Evolutionary conservation across 2,329 filamentous ascomycete species (phyloP), one percentile per base, ranked within the genome.

Genomic region (Xylariaceae sp.): DNA sequence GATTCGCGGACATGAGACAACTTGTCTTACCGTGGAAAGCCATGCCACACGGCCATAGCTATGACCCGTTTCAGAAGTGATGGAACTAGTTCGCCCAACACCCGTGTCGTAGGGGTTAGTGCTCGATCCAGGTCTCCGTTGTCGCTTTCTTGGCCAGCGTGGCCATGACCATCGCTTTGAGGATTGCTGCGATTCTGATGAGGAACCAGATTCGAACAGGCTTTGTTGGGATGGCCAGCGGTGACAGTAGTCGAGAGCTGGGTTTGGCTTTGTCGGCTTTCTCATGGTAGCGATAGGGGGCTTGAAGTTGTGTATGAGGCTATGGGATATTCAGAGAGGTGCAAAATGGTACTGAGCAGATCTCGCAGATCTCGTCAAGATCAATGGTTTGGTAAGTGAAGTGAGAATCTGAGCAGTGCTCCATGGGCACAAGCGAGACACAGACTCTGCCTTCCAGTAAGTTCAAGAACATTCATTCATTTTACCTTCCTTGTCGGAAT

Each of bases 31-130:
- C 8, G 49, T 7, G 10, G 52, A 56, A 7, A 51, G 11, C 30
- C 54, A 45, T 3, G 48, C 7, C 35, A 44, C 7, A 11, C 17
- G 35, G 23, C 23, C 23, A 4, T 30, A 30, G 5, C 23, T 30
- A 30, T 30, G 23, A 4, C 23, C 23, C 23, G 23, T 30, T 30
- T 30, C 23, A 6, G 23, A 30, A 30, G 23, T 30, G 23, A 30
- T n/a, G 11, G 13, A n/a, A 6, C 41, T 30, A n/a, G n/a, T 11
- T 53, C 47, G 52, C 57, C 23, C 59, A 39, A 68, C 39, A 0
- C 64, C 68, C 3, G 69, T 72, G 47, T 72, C 69, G 51, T 72
- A 72, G 0, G 71, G 71, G 35, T 72, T 67, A 10, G 65, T 72
- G 58, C 70, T 71, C 52, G 66, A 64, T 4, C 71, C 71, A 1